phyloP scores from a whole-genome alignment of 1,284 basidiomycete species.

The Caloboletus firmus region DNA sequence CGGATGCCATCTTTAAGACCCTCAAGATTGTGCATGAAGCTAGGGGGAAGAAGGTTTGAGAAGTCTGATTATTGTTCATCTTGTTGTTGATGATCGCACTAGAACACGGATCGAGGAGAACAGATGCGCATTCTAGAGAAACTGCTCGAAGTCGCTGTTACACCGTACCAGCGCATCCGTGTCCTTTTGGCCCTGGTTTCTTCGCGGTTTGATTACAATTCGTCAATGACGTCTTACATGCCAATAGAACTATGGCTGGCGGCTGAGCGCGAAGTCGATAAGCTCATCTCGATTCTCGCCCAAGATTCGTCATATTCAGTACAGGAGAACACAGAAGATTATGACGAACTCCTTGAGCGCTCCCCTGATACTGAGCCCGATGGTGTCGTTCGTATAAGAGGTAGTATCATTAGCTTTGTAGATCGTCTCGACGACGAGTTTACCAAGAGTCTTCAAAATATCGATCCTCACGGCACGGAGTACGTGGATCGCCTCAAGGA shows the following conservation, averaged over 20 bases:
- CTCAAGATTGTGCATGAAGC: constrained; percentile 92
- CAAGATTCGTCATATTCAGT: constrained; percentile 76
- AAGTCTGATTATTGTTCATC: background rate
- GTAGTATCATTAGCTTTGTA: constrained; percentile 91
- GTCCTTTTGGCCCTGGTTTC: constrained; percentile 93
- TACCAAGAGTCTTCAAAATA: constrained; percentile 96
- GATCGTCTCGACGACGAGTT: constrained; percentile 99
- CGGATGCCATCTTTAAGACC: constrained; percentile 92
- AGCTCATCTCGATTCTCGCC: constrained; percentile 78
- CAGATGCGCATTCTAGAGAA: constrained; percentile 91
- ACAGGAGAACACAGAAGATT: constrained; percentile 87
- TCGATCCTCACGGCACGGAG: constrained; percentile 97
- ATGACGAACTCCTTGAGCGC: constrained; percentile 90
- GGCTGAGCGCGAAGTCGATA: constrained; percentile 87
- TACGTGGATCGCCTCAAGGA: constrained; percentile 96
- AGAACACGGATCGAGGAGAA: constrained; percentile 96
- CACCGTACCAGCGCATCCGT: constrained; percentile 91
- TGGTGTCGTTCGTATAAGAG: constrained; percentile 78
- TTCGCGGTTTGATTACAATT: constrained; percentile 96
- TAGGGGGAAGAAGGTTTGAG: constrained; percentile 87
- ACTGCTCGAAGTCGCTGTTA: constrained; percentile 84
- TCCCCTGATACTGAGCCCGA: constrained; percentile 70
- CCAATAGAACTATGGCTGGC: constrained; percentile 90
- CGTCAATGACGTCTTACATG: constrained; percentile 85
- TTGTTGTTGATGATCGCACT: constrained; percentile 8